Base-by-base conservation (phyloP, 2,329 filamentous ascomycete species). In the Xylaria sp. region DNA sequence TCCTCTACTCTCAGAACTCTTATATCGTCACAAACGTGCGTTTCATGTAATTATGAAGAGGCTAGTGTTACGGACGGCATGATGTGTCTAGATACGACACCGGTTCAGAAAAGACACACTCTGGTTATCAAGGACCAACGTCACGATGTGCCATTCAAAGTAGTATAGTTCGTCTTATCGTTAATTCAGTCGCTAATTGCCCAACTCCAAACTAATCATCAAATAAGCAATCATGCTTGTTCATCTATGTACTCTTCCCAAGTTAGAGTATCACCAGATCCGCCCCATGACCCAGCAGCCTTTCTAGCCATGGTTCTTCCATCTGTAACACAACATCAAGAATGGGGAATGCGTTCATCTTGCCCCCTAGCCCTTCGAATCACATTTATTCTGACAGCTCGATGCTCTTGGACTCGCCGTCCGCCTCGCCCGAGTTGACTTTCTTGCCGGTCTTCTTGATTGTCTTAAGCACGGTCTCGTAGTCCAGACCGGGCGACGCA, bases 361-460 rank as follows among this genome's bases (percentile, higher is more conserved):
- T n/a, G 9, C 17, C 17, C 31, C n/a, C 6, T 53, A 1, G 11
- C 13, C 23, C 26, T 6, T 10, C 17, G 5, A 31, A 53, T n/a
- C 3, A 23, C 5, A n/a, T 54, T 48, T 77, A 77, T 36, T 80
- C 80, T 33, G 80, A 74, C 33, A 87, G 75, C 76, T 84, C 84
- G 70, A 89, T 80, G 69, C 85, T 85, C 79, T 83, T 82, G 66
- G 79, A 78, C 68, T 87, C 85, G 63, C 92, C 92, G 78, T 94
- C 91, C 28, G 87, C 90, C 84, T 89, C 88, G 74, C 87, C 92
- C 33, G 86, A 89, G 82, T 92, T 97, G 79, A 97, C 90, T 78
- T 91, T 92, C 89, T 97, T 97, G 77, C 94, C 94, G 13, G 94
- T 97, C 89, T 97, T 97, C 87, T 92, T 90, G 81, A 97, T 97